Conservation (phyloP, 1,139 yeast genomes). For the Debaryomycetaceae sp. region DNA sequence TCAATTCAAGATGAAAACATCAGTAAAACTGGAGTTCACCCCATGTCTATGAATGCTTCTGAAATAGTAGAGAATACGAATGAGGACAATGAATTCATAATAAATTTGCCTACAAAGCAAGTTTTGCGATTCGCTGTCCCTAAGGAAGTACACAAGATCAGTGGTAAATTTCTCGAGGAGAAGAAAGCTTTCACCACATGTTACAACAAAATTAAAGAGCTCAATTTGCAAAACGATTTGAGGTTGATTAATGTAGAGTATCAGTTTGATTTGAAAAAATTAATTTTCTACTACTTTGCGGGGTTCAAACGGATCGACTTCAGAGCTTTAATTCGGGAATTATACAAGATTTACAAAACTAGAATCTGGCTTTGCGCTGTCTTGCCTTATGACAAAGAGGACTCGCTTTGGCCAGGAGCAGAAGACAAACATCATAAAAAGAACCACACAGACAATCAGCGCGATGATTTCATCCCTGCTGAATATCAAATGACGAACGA, state of each 20-base stretch:
- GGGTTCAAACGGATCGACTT: constrained; percentile 85
- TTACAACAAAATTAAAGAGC: constrained; percentile 42
- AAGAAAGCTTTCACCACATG: constrained; percentile 47
- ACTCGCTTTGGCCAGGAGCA: constrained; percentile 10
- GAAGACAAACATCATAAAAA: background rate
- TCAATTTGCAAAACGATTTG: constrained; percentile 37
- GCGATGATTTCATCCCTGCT: constrained; percentile 26
- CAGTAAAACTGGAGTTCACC: constrained; percentile 30
- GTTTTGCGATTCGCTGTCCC: constrained; percentile 50
- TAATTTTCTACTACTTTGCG: constrained; percentile 82
- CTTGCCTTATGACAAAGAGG: constrained; percentile 36
- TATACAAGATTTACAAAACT: constrained; percentile 90
- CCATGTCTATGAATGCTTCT: constrained; percentile 37
- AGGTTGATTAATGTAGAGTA: constrained; percentile 77
- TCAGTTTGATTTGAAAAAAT: constrained; percentile 91
- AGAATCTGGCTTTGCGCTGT: constrained; percentile 98
- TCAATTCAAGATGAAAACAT: constrained; percentile 29
- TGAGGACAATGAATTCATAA: constrained; percentile 46
- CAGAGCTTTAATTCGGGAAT: constrained; percentile 85
- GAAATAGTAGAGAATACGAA: constrained; percentile 36
- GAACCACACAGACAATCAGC: constrained; percentile 7
- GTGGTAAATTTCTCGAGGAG: constrained; percentile 45
- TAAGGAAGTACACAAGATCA: constrained; percentile 41
- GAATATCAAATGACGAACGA: constrained; percentile 44
- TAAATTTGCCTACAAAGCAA: constrained; percentile 48